These are phyloP conservation scores for Fusarium gaditjirri DNA, from an alignment of 2,329 filamentous ascomycete genomes.

Conservation along the genomic window DNA sequence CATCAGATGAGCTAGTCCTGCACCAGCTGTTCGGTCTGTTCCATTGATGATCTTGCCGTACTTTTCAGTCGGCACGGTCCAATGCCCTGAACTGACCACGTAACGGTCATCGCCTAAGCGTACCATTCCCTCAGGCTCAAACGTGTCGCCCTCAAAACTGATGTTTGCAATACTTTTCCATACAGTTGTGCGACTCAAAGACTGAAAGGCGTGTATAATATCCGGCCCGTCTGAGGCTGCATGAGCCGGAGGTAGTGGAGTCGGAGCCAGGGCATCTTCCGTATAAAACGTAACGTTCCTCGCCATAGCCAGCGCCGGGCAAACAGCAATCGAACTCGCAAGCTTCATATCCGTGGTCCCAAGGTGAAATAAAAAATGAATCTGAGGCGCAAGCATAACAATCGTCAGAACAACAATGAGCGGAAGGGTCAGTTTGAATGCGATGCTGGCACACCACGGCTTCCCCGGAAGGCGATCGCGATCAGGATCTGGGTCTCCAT, in stretches of 20 bases:
- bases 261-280: constrained; percentile 47
- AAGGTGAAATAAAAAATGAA: constrained; percentile 15
- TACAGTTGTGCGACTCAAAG: constrained; percentile 51
- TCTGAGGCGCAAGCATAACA: constrained; percentile 24
- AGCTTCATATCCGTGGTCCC: constrained; percentile 29
- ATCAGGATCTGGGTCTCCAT: constrained; percentile 3
- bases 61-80: constrained; percentile 52
- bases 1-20: constrained; percentile 57
- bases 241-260: constrained; percentile 50
- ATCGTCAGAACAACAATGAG: constrained; percentile 32
- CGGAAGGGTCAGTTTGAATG: constrained; percentile 30
- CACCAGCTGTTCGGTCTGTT: constrained; percentile 58
- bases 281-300: constrained; percentile 50
- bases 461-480: background rate
- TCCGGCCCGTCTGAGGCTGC: constrained; percentile 49
- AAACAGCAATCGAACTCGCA: constrained; percentile 30
- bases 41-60: constrained; percentile 60
- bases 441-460: constrained; percentile 21
- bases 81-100: constrained; percentile 58
- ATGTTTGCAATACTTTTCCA: constrained; percentile 57
- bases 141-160: constrained; percentile 56
- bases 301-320: constrained; percentile 27
- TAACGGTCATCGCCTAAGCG: constrained; percentile 56
- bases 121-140: constrained; percentile 61
- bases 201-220: constrained; percentile 51